A percentile compares a stretch with the other conserved stretches of the same genome.
These are phyloP conservation scores for Teratosphaeria pseudoeucalypti DNA, from an alignment of 2,329 filamentous ascomycete genomes.

Conservation along the genomic window DNA sequence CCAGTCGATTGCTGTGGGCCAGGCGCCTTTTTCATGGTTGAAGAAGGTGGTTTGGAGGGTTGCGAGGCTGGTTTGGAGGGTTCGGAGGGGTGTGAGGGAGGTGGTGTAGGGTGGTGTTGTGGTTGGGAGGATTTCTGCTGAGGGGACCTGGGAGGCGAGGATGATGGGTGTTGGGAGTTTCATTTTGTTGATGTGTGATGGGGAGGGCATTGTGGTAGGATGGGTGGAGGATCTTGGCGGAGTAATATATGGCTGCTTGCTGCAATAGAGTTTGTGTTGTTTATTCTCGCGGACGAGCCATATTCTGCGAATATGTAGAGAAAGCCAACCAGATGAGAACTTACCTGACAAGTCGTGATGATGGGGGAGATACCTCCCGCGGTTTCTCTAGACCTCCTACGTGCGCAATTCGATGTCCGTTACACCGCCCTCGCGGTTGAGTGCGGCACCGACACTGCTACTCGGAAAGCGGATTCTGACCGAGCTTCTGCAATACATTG, in stretches of 20 bases:
- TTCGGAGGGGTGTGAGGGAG: neutral
- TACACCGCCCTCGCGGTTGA: neutral
- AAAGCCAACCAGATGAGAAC: neutral
- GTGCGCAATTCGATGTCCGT: too few relatives aligned
- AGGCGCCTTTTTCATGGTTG: slow-evolving; percentile 64
- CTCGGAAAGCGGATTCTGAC: too few relatives aligned
- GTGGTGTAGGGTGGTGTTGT: neutral
- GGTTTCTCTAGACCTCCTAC: too few relatives aligned
- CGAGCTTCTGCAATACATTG: too few relatives aligned
- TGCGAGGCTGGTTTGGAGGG: slow-evolving; percentile 48
- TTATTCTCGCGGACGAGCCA: neutral
- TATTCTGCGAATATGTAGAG: neutral
- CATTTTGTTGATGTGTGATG: too few relatives aligned
- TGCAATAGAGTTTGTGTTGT: neutral
- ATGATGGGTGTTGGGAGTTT: too few relatives aligned
- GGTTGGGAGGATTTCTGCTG: neutral
- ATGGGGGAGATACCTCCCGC: neutral
- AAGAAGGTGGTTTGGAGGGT: slow-evolving; percentile 73
- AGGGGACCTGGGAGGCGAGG: too few relatives aligned
- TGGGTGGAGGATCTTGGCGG: neutral
- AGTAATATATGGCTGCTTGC: neutral
- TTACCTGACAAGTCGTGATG: neutral
- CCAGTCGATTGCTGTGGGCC: slow-evolving; percentile 86
- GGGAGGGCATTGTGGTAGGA: too few relatives aligned
- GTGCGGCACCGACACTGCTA: neutral